Evolutionary conservation across 352 stramenopile species (phyloP).

Genomic region (Pythium scleroteichum): DNA sequence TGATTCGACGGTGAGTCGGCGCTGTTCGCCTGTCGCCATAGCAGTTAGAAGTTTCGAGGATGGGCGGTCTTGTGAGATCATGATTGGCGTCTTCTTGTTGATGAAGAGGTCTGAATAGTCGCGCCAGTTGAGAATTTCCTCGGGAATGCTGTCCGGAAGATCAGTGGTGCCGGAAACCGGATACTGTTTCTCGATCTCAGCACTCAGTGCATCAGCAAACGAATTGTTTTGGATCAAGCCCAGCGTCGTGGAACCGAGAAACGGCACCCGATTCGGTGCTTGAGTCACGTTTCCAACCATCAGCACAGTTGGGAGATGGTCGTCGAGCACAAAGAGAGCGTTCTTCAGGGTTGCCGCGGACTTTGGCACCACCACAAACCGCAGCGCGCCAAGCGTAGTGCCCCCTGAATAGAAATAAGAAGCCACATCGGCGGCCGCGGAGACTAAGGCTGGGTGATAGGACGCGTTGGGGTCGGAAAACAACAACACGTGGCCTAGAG

Average conservation of each 20-base stretch:
- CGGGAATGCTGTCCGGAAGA: conserved; percentile 2
- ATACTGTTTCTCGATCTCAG: conserved; percentile 7
- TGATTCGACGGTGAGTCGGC: neutral
- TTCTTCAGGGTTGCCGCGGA: conserved; percentile 29
- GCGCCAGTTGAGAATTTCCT: conserved; percentile 11
- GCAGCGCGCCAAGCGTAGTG: conserved; percentile 14
- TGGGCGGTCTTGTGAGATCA: neutral
- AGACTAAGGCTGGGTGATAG: conserved; percentile 24
- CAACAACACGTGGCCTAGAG: conserved; percentile 37
- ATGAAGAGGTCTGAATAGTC: conserved; percentile 25
- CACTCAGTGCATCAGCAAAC: conserved; percentile 6
- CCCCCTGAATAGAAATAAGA: conserved; percentile 18
- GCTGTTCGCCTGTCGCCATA: neutral
- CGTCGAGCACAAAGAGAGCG: conserved; percentile 31
- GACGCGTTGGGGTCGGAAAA: conserved; percentile 29
- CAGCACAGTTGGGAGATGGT: conserved; percentile 31
- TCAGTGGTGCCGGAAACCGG: conserved; percentile 9
- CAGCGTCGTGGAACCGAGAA: conserved; percentile 16
- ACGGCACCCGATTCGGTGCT: conserved; percentile 16
- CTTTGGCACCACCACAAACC: conserved; percentile 35
- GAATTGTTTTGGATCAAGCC: conserved; percentile 1
- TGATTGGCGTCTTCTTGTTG: neutral
- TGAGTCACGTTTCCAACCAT: conserved; percentile 27
- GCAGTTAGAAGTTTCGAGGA: neutral
- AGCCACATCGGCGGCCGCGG: conserved; percentile 20